A percentile compares a stretch with the other conserved stretches of the same genome.
phyloP scores from a whole-genome alignment of 2,329 filamentous ascomycete species.

The Clarireedia homoeocarpa region DNA sequence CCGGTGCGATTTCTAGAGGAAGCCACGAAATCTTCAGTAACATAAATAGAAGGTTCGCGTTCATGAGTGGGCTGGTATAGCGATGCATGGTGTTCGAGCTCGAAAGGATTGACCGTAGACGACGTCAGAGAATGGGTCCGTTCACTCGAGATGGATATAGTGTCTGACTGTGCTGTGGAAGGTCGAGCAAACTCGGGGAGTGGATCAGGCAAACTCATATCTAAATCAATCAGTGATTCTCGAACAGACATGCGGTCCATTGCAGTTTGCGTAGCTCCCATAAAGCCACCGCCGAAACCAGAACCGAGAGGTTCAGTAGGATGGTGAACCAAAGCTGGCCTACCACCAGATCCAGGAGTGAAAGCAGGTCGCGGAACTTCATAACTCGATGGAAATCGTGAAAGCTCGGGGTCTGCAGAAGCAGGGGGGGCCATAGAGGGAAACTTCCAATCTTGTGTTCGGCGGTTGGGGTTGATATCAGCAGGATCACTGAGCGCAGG shows the following conservation, averaged over 20 bases:
- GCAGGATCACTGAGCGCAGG: slow-evolving; percentile 51
- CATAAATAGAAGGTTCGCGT: slow-evolving; percentile 38
- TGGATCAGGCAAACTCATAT: slow-evolving; percentile 44
- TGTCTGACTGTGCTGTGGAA: slow-evolving; percentile 27
- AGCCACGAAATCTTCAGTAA: slow-evolving; percentile 50
- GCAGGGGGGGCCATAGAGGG: slow-evolving; percentile 45
- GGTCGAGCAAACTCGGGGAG: slow-evolving; percentile 20
- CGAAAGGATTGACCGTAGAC: slow-evolving; percentile 50
- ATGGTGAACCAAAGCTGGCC: slow-evolving; percentile 42
- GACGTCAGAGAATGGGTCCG: slow-evolving; percentile 48
- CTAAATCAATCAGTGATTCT: slow-evolving; percentile 42
- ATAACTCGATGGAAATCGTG: slow-evolving; percentile 38
- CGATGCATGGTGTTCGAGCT: slow-evolving; percentile 55
- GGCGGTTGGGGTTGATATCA: slow-evolving; percentile 43
- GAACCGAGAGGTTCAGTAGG: slow-evolving; percentile 41
- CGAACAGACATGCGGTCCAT: slow-evolving; percentile 22
- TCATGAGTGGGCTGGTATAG: slow-evolving; percentile 36
- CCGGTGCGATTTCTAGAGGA: slow-evolving; percentile 24
- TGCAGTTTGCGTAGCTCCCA: slow-evolving; percentile 4
- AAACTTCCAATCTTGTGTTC: slow-evolving; percentile 52
- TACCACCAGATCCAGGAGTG: slow-evolving; percentile 28
- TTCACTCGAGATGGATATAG: slow-evolving; percentile 42
- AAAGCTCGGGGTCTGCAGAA: slow-evolving; percentile 45
- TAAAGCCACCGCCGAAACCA: slow-evolving; percentile 18
- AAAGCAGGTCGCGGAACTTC: slow-evolving; percentile 20